A percentile compares a stretch with the other conserved stretches of the same genome.
Conservation (phyloP, 2,329 filamentous ascomycete genomes). For the Hansfordia pulvinata region DNA sequence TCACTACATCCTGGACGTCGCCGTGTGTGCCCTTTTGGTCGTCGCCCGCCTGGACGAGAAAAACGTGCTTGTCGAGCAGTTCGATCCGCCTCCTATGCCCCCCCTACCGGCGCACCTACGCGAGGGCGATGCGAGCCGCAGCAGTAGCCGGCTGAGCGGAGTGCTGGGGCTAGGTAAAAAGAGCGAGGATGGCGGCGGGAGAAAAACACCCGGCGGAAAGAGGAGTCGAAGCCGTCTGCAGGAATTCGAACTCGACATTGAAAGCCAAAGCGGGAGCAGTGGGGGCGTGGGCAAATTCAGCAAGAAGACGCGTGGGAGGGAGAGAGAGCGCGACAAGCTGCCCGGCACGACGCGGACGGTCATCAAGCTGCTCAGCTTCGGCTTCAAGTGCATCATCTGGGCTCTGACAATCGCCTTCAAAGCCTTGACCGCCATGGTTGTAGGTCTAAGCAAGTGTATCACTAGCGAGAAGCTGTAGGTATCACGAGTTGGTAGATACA, state of each 20-base stretch:
- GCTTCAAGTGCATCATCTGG: conserved; percentile 47
- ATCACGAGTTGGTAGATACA: too few relatives aligned
- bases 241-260: conserved; percentile 47
- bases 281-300: conserved; percentile 27
- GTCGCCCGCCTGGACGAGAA: conserved; percentile 44
- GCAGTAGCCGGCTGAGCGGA: conserved; percentile 16
- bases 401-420: conserved; percentile 40
- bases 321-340: conserved; percentile 27
- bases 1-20: conserved; percentile 50
- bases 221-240: conserved; percentile 30
- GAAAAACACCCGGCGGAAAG: conserved; percentile 10
- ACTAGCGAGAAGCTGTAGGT: conserved; percentile 25
- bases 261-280: conserved; percentile 44
- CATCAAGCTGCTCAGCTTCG: conserved; percentile 34
- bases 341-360: conserved; percentile 33
- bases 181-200: conserved; percentile 13
- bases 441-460: conserved; percentile 35
- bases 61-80: conserved; percentile 34
- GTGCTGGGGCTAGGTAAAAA: conserved; percentile 13
- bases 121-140: conserved; percentile 10
- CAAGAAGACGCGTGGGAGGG: too few relatives aligned
- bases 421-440: conserved; percentile 33
- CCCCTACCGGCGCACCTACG: conserved; percentile 12
- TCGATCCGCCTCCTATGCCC: conserved; percentile 40
- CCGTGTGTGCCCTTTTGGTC: conserved; percentile 43